These are phyloP conservation scores for Saccharomycopsis synnaedendra DNA, from an alignment of 805 yeast genomes.

Conservation along the genomic window DNA sequence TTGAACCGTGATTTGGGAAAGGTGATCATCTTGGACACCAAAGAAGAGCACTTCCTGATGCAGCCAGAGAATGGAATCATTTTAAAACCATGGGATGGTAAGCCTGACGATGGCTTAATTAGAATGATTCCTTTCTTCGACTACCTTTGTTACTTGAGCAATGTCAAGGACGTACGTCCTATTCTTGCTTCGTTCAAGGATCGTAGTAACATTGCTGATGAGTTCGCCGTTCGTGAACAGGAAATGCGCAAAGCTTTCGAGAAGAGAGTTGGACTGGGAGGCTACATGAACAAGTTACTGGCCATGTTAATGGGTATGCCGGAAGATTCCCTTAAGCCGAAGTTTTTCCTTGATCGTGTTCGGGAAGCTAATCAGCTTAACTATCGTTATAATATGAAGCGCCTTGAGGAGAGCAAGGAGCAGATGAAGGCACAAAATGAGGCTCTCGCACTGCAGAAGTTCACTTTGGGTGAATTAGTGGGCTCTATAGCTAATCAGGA, in stretches of 20 bases:
- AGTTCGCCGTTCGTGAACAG: constrained; percentile 52
- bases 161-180: constrained; percentile 81
- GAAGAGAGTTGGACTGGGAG: constrained; percentile 59
- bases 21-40: constrained; percentile 69
- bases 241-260: constrained; percentile 45
- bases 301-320: constrained; percentile 55
- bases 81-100: constrained; percentile 78
- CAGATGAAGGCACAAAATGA: constrained; percentile 34
- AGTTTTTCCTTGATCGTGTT: constrained; percentile 65
- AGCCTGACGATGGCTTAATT: constrained; percentile 68
- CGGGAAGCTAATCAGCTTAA: constrained; percentile 70
- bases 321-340: constrained; percentile 31
- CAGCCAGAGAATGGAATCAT: constrained; percentile 95
- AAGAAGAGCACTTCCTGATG: constrained; percentile 55
- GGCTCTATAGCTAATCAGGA: too few species aligned
- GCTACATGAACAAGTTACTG: constrained; percentile 31
- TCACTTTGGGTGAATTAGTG: constrained; percentile 55
- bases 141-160: constrained; percentile 57
- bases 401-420: constrained; percentile 57
- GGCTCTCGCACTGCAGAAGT: constrained; percentile 52
- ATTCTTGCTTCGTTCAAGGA: constrained; percentile 63
- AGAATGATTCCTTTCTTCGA: constrained; percentile 86
- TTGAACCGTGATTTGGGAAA: constrained; percentile 85
- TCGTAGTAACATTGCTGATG: constrained; percentile 58
- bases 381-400: constrained; percentile 54